Conservation (phyloP, 208 protist genomes). For the Leishmania martiniquensis region DNA sequence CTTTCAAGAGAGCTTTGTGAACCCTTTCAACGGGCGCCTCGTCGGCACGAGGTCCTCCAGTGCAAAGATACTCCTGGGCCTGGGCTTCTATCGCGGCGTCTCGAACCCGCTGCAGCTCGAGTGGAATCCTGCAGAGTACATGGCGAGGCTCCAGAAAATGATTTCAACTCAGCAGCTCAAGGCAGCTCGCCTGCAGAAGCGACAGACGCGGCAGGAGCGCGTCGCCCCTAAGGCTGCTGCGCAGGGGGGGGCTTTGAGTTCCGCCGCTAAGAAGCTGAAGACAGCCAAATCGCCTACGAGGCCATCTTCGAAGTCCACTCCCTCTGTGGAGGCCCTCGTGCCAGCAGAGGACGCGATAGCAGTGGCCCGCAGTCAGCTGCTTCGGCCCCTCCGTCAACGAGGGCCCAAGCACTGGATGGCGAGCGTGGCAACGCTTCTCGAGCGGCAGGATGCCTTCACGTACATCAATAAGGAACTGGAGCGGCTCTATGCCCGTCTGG, state of each 20-base stretch:
- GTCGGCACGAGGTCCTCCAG: conserved; percentile 19
- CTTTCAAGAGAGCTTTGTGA: conserved; percentile 42
- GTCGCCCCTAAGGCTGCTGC: not conserved
- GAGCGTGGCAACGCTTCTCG: conserved; percentile 48
- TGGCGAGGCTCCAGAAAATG: conserved; percentile 22
- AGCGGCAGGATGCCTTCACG: conserved; percentile 51
- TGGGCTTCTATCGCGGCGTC: conserved; percentile 61
- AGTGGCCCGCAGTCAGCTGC: conserved; percentile 12
- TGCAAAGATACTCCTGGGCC: conserved; percentile 32
- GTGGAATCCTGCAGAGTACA: conserved; percentile 51
- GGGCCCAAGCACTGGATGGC: conserved; percentile 41
- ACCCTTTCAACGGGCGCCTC: conserved; percentile 79
- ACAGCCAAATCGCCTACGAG: not conserved
- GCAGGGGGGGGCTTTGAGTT: not conserved
- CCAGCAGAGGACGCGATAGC: conserved; percentile 12
- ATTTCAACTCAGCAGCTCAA: conserved; percentile 9
- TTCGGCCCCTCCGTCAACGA: conserved; percentile 14
- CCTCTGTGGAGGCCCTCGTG: not conserved
- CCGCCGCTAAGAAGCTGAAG: not conserved
- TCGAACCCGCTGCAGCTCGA: conserved; percentile 66
- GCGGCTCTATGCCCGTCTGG: conserved; percentile 56
- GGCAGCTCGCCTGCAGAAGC: not conserved
- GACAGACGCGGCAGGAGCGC: not conserved
- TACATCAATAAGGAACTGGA: conserved; percentile 51
- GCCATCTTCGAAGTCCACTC: not conserved